phyloP scores from a whole-genome alignment of 2,329 filamentous ascomycete genomes.

The Fusarium xyrophilum region DNA sequence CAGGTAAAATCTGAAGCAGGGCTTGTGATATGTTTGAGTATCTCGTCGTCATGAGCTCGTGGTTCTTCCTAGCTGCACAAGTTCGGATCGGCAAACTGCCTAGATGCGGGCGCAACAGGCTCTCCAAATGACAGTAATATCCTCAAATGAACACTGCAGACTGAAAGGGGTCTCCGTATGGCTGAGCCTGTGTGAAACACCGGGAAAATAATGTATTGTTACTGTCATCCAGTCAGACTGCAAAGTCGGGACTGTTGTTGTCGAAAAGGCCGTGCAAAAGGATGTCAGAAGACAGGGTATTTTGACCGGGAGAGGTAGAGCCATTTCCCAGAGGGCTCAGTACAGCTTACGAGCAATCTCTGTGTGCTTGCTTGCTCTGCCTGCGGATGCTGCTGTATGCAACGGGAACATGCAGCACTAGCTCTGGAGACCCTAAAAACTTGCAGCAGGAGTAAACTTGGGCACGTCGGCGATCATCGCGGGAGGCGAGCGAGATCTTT shows the following conservation, averaged over 20 bases:
- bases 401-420: background rate
- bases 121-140: background rate
- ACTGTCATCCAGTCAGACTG: background rate
- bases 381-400: background rate
- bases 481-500: background rate
- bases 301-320: background rate
- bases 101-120: background rate
- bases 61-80: background rate
- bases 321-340: background rate
- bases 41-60: background rate
- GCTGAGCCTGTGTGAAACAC: background rate
- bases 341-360: rapidly evolving
- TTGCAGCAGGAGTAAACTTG: background rate
- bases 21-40: rapidly evolving
- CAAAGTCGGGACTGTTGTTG: background rate
- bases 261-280: background rate
- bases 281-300: background rate
- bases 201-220: background rate
- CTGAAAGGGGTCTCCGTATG: rapidly evolving
- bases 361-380: background rate
- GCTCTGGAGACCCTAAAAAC: background rate
- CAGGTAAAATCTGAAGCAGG: background rate
- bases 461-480: rapidly evolving
- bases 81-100: background rate
- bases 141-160: background rate